These are phyloP conservation scores for Incumbomyces delicatus DNA, from an alignment of 2,329 filamentous ascomycete genomes.

Conservation along the genomic window DNA sequence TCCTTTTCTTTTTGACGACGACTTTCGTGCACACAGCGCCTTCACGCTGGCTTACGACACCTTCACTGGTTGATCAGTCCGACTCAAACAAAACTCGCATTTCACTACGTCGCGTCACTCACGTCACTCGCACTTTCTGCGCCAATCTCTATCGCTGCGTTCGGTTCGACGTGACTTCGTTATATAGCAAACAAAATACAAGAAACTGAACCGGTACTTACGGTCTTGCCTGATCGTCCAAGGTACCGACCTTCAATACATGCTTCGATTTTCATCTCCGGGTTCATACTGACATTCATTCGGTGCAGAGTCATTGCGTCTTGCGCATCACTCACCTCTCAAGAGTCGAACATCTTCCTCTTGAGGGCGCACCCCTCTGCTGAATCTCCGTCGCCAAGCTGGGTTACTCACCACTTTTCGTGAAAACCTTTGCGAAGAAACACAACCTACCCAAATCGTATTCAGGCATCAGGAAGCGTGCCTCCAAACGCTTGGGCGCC, in stretches of 20 bases:
- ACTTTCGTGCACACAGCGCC: constrained; percentile 27
- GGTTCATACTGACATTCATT: constrained; percentile 1
- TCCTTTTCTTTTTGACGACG: constrained; percentile 31
- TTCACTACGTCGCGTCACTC: constrained; percentile 22
- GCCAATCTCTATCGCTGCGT: constrained; percentile 11
- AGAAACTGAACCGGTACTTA: constrained; percentile 8
- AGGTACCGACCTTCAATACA: constrained; percentile 4
- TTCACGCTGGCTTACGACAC: constrained; percentile 41
- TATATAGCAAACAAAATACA: constrained; percentile 10
- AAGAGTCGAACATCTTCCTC: not conserved
- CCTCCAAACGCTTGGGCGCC: constrained; percentile 24
- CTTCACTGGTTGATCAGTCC: constrained; percentile 49
- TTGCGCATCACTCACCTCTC: not conserved
- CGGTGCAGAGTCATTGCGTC: not conserved
- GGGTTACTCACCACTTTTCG: constrained; percentile 59
- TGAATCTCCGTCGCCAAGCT: constrained; percentile 45
- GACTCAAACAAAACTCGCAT: constrained; percentile 24
- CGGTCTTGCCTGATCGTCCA: constrained; percentile 3
- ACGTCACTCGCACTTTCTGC: constrained; percentile 12
- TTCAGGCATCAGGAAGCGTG: constrained; percentile 36
- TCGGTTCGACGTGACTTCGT: constrained; percentile 9
- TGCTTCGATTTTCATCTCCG: not conserved
- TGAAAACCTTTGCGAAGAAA: constrained; percentile 45
- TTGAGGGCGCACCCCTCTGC: constrained; percentile 1
- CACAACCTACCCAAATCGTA: constrained; percentile 36